Evolutionary conservation across 495 filamentous ascomycete species (phyloP).

Genomic region (Neurospora sp.): DNA sequence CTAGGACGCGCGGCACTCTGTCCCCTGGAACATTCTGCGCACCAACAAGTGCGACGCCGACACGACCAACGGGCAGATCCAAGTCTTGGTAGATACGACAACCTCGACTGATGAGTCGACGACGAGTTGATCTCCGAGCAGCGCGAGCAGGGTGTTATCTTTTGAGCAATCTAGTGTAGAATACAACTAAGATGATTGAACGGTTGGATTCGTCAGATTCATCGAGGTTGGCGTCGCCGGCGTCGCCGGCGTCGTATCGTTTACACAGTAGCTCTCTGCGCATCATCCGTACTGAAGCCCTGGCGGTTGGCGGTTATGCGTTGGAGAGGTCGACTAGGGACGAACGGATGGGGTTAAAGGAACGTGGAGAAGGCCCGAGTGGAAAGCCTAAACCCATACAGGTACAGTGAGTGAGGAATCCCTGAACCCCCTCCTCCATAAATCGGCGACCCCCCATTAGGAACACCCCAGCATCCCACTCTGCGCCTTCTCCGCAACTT

Average conservation of each 20-base stretch:
- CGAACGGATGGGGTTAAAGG: neutral
- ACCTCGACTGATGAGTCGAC: neutral
- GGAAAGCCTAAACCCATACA: neutral
- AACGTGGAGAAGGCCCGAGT: neutral
- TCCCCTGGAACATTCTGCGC: neutral
- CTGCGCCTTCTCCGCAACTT: neutral
- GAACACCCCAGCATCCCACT: neutral
- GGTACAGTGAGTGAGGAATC: neutral
- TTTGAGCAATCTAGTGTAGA: neutral
- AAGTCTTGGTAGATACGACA: neutral
- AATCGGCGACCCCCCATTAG: neutral
- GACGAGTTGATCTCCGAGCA: neutral
- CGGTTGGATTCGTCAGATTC: neutral
- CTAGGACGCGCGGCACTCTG: neutral
- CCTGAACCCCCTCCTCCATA: neutral
- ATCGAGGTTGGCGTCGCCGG: neutral
- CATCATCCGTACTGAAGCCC: neutral
- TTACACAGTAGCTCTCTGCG: neutral
- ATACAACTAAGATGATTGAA: neutral
- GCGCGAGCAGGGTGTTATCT: neutral
- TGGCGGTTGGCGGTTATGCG: neutral
- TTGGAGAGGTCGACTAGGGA: neutral
- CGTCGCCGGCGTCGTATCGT: neutral
- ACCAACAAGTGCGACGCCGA: neutral
- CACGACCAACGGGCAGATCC: neutral